A percentile compares a stretch with the other conserved stretches of the same genome.
Conservation (phyloP, 1,284 basidiomycete species). For the Boletellus deceptivus region DNA sequence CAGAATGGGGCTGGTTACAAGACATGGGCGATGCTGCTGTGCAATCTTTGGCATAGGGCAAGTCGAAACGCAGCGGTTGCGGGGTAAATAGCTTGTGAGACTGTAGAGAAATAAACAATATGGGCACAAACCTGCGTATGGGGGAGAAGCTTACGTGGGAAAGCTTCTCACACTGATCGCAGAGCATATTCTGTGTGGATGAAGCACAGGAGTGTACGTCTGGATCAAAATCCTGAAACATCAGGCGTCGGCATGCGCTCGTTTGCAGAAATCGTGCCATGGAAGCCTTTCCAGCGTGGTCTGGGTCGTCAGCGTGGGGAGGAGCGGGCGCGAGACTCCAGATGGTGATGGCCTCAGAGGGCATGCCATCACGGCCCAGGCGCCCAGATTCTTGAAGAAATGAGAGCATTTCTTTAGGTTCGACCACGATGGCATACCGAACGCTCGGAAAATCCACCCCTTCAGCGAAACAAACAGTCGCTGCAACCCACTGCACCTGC, state of each 20-base stretch:
- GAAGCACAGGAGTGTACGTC: neutral
- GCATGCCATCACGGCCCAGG: neutral
- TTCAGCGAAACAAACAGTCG: constrained; percentile 1
- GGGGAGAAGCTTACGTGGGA: too few species aligned
- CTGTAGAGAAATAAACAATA: too few species aligned
- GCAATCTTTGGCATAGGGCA: too few species aligned
- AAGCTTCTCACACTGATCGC: neutral
- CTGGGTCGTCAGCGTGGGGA: neutral
- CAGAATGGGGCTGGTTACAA: too few species aligned
- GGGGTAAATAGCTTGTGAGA: too few species aligned
- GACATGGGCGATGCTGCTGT: too few species aligned
- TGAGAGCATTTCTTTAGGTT: neutral
- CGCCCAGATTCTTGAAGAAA: constrained; percentile 7
- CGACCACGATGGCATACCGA: neutral
- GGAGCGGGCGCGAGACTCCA: neutral
- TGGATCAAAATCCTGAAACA: neutral
- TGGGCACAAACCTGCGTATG: too few species aligned
- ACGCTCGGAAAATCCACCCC: constrained; percentile 2
- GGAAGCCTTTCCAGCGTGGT: neutral
- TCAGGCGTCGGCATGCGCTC: neutral
- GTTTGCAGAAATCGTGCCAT: neutral
- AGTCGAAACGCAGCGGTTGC: too few species aligned
- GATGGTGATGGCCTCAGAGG: neutral
- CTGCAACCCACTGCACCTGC: neutral
- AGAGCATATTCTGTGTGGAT: neutral